A percentile compares a stretch with the other conserved stretches of the same genome.
Evolutionary conservation across 306 rosid species (phyloP).

Genomic region (Acmispon strigosus): DNA sequence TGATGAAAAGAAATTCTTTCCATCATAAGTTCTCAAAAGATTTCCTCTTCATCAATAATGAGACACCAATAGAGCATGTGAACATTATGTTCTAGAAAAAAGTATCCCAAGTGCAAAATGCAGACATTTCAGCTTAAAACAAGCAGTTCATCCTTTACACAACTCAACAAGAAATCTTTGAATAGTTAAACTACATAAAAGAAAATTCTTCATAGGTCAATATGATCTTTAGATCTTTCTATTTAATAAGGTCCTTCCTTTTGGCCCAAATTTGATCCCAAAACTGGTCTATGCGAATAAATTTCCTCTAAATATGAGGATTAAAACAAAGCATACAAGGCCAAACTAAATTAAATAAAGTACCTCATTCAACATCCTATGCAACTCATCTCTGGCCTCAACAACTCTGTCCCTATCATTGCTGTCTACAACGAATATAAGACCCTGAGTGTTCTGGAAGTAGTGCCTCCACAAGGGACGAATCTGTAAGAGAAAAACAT

Average conservation of each 20-base stretch:
- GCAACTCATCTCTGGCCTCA: slow-evolving; percentile 98
- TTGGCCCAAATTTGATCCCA: background rate
- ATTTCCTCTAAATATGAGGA: background rate
- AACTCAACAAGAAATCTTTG: background rate
- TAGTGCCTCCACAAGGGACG: slow-evolving; percentile 99
- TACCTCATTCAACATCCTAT: slow-evolving; percentile 99
- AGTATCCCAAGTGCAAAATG: background rate
- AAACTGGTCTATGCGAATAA: background rate
- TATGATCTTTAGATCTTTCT: background rate
- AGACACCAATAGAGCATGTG: background rate
- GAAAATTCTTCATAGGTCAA: background rate
- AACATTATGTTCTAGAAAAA: background rate
- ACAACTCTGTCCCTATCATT: slow-evolving; percentile 99
- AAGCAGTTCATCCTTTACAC: background rate
- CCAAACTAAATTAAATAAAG: slow-evolving; percentile 3
- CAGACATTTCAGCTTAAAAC: background rate
- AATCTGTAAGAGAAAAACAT: slow-evolving; percentile 63
- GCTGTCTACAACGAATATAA: slow-evolving; percentile 98
- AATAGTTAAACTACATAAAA: background rate
- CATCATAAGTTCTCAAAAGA: background rate
- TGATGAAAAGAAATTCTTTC: background rate
- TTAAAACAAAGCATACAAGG: background rate
- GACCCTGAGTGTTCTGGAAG: slow-evolving; percentile 99
- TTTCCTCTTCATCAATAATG: background rate
- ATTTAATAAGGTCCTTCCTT: background rate